phyloP scores from a whole-genome alignment of 1,284 basidiomycete genomes.

The Irpex sp. region DNA sequence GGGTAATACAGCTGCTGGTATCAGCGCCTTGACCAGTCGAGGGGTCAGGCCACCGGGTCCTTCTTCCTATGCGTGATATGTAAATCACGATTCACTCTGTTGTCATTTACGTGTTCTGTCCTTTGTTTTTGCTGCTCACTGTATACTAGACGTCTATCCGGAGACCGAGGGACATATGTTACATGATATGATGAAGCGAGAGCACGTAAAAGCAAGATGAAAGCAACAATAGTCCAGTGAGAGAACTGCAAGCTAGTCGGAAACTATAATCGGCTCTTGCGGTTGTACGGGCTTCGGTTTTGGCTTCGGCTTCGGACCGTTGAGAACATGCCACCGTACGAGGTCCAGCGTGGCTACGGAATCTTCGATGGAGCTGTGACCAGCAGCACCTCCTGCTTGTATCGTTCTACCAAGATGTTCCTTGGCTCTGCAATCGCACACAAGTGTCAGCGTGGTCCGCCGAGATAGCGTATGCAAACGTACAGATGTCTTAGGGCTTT shows the following conservation, averaged over 20 bases:
- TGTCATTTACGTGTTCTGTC: background rate
- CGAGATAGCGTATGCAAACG: constrained; percentile 25
- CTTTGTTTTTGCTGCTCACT: background rate
- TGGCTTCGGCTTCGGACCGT: constrained; percentile 42
- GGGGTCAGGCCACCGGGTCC: constrained; percentile 11
- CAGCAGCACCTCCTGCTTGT: constrained; percentile 70
- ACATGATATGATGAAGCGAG: background rate
- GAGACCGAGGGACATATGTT: background rate
- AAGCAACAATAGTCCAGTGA: background rate
- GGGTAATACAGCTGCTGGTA: constrained; percentile 9
- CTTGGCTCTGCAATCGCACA: constrained; percentile 49
- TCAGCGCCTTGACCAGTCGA: constrained; percentile 13
- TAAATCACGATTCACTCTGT: background rate
- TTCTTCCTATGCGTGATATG: constrained; percentile 11
- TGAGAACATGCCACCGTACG: constrained; percentile 69
- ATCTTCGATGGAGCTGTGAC: constrained; percentile 86
- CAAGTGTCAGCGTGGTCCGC: background rate
- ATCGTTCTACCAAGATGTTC: constrained; percentile 77
- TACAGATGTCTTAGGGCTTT: constrained; percentile 78
- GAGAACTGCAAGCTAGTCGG: background rate
- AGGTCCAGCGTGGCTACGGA: constrained; percentile 82
- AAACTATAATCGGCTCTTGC: background rate
- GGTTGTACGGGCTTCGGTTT: constrained; percentile 9
- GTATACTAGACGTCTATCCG: background rate
- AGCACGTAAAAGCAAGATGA: background rate